Evolutionary conservation across 2,329 filamentous ascomycete species (phyloP), one percentile per base, ranked within the genome.

Genomic region (Talaromyces sp.): DNA sequence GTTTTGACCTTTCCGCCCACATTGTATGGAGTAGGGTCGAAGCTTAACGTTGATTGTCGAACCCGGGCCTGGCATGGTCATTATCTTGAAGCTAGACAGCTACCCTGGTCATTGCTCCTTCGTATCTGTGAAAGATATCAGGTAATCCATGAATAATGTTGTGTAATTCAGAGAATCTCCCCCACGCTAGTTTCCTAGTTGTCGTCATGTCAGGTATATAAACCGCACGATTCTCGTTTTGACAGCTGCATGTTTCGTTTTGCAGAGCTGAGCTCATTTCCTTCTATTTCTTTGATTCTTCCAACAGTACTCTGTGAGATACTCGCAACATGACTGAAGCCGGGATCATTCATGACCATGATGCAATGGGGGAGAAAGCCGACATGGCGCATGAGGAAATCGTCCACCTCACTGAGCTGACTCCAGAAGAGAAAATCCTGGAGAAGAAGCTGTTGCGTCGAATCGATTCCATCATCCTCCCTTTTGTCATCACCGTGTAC

Each of bases 401-500:
- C 70, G 84, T 83, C 22, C 56, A 62, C 13, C 33, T 61, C 22
- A 36, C 56, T 13, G 48, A 56, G 39, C 46, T 63, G 50, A 62
- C 60, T 5, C 68, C 64, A 22, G 70, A 74, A 55, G 73, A 77
- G 60, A 67, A 66, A 43, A 60, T 60, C 1, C 52, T 72, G 5
- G 73, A 77, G 65, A 73, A 69, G 61, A 70, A 73, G 57, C 66
- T 77, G 45, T 67, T 69, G 3, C 63, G 66, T 5, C 70, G 68
- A 33, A 75, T 77, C 50, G 75, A 77, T 56, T 31, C 59, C 21
- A 53, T 71, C 22, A 70, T 75, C 37, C 75, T 76, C 71, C 75
- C 74, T 8, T 60, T 75, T 50, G 69, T 77, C 10, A 72, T 77
- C 58, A 61, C 71, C 10, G 70, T 76, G 9, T 77, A 77, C 58